Evolutionary conservation across 495 filamentous ascomycete genomes (phyloP).

Genomic region (Wilcoxina mikolae): DNA sequence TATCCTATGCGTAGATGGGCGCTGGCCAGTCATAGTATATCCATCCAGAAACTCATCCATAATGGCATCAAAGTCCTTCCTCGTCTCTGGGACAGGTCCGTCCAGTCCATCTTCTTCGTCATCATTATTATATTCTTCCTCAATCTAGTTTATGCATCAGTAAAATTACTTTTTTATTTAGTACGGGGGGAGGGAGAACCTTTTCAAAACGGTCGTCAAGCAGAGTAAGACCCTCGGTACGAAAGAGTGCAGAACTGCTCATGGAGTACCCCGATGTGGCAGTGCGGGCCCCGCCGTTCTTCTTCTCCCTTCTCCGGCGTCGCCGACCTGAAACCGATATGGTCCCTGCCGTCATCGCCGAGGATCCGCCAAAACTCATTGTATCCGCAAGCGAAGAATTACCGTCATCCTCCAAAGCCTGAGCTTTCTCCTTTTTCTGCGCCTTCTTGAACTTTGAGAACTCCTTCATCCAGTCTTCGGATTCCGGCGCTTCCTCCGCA

Average conservation of each 20-base stretch:
- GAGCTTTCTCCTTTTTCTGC: constrained; percentile 40
- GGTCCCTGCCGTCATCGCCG: constrained; percentile 34
- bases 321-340: constrained; percentile 16
- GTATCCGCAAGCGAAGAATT: constrained; percentile 21
- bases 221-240: constrained; percentile 75
- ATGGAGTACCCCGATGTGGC: constrained; percentile 89
- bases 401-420: constrained; percentile 8
- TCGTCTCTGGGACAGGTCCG: constrained; percentile 39
- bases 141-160: constrained; percentile 45
- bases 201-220: constrained; percentile 85
- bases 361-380: constrained; percentile 31
- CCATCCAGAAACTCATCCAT: constrained; percentile 84
- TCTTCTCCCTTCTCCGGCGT: constrained; percentile 54
- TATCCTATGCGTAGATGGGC: constrained; percentile 43
- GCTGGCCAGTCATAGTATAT: constrained; percentile 51
- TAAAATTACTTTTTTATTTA: not conserved
- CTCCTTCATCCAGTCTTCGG: constrained; percentile 63
- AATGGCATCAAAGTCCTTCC: constrained; percentile 70
- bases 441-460: constrained; percentile 83
- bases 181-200: not conserved
- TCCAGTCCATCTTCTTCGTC: constrained; percentile 47
- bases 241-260: constrained; percentile 74
- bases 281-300: constrained; percentile 79
- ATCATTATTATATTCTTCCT: constrained; percentile 68
- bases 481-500: constrained; percentile 15